phyloP scores from a whole-genome alignment of 1,139 yeast species.

The Pichia sp. region DNA sequence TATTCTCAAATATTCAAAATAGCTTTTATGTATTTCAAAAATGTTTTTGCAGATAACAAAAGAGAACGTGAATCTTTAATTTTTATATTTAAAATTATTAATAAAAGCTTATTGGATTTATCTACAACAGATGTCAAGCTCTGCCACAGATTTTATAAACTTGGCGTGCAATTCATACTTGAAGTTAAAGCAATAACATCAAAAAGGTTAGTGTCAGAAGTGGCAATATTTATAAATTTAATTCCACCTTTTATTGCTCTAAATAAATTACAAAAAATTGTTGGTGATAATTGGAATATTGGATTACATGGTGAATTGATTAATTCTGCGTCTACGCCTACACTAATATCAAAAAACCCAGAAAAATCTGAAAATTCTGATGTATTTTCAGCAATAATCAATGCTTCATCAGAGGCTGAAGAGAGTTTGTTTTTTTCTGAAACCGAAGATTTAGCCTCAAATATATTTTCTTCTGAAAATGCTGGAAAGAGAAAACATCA shows the following conservation, averaged over 20 bases:
- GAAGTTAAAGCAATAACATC: conserved; percentile 31
- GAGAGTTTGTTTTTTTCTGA: conserved; percentile 10
- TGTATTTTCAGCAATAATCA: background rate
- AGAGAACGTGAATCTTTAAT: conserved; percentile 23
- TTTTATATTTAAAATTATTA: conserved; percentile 34
- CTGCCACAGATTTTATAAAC: conserved; percentile 30
- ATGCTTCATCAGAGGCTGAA: conserved; percentile 13
- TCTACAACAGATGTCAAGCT: conserved; percentile 33
- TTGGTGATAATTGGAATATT: conserved; percentile 24
- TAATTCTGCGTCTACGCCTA: background rate
- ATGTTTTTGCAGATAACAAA: conserved; percentile 18
- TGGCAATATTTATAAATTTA: conserved; percentile 36
- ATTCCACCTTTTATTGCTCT: conserved; percentile 23
- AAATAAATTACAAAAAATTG: conserved; percentile 21
- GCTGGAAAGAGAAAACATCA: background rate
- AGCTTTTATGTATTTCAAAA: conserved; percentile 21
- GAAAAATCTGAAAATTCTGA: conserved; percentile 1
- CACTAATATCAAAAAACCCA: background rate
- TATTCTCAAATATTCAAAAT: conserved; percentile 29
- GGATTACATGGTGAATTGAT: conserved; percentile 12
- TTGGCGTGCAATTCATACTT: conserved; percentile 33
- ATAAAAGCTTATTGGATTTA: conserved; percentile 33
- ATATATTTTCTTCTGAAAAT: background rate
- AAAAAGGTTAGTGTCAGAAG: conserved; percentile 33
- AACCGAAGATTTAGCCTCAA: conserved; percentile 1